Conservation (phyloP, 2,329 filamentous ascomycete genomes). For the Rhexocercosporidium sp. region DNA sequence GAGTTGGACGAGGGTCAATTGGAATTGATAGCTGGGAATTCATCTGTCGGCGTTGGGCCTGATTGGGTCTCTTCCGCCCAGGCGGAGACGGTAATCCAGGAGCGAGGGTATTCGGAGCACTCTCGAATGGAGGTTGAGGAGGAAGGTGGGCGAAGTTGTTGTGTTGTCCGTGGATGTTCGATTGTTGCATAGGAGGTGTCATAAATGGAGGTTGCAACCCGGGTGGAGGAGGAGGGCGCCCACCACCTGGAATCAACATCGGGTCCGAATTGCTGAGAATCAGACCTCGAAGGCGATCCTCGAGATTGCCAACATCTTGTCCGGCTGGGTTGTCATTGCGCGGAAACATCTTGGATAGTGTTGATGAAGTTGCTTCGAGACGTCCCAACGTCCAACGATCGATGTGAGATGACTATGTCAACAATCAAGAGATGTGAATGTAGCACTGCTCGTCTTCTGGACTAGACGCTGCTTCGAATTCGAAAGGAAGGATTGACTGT, state of each 20-base stretch:
- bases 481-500: neutral
- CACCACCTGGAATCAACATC: slow-evolving; percentile 28
- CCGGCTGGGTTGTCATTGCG: slow-evolving; percentile 16
- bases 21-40: slow-evolving; percentile 62
- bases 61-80: slow-evolving; percentile 58
- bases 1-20: slow-evolving; percentile 51
- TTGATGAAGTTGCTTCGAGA: neutral
- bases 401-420: neutral
- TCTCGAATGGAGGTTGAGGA: neutral
- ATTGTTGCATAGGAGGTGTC: slow-evolving; percentile 33
- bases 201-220: slow-evolving; percentile 14
- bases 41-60: slow-evolving; percentile 68
- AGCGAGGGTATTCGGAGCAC: neutral
- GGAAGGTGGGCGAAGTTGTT: neutral
- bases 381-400: no score
- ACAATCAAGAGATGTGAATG: neutral
- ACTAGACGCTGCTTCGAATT: neutral
- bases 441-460: neutral
- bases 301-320: slow-evolving; percentile 45
- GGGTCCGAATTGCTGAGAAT: slow-evolving; percentile 58
- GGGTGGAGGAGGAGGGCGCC: slow-evolving; percentile 13
- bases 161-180: neutral
- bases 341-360: slow-evolving; percentile 32
- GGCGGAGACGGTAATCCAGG: slow-evolving; percentile 12
- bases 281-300: slow-evolving; percentile 63